Evolutionary conservation across 805 yeast genomes (phyloP).

Genomic region (Hanseniaspora guilliermondii): DNA sequence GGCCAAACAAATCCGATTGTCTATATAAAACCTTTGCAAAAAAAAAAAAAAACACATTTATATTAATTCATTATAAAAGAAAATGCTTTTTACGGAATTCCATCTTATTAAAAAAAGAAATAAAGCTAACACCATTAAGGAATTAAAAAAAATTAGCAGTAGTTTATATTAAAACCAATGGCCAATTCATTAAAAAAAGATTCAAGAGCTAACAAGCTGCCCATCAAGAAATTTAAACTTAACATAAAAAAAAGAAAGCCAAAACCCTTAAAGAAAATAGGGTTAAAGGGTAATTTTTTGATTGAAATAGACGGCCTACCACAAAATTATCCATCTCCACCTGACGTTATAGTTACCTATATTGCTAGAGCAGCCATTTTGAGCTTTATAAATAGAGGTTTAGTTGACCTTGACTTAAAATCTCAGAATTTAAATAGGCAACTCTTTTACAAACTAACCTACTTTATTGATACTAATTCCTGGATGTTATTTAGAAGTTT

Average conservation of each 20-base stretch:
- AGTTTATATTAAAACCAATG: background rate
- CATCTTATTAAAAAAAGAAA: too few species aligned
- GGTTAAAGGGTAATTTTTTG: background rate
- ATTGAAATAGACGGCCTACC: background rate
- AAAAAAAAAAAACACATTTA: too few species aligned
- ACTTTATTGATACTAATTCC: background rate
- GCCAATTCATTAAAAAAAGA: background rate
- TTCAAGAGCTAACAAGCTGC: background rate
- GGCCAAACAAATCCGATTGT: too few species aligned
- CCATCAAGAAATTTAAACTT: background rate
- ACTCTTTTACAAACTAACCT: background rate
- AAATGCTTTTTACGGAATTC: too few species aligned
- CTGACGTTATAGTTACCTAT: background rate
- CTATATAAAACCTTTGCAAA: too few species aligned
- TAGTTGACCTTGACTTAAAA: background rate
- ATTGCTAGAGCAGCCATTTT: background rate
- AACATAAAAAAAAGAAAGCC: background rate
- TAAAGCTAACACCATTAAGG: too few species aligned
- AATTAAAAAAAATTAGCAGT: too few species aligned
- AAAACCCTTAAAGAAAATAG: background rate
- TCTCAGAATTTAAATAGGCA: background rate
- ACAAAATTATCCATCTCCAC: background rate
- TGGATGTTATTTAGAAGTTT: constrained; percentile 9
- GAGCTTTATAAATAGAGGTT: constrained; percentile 12
- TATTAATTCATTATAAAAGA: too few species aligned